Evolutionary conservation across 1,284 basidiomycete genomes (phyloP).

Genomic region (Thecaphora frezii): DNA sequence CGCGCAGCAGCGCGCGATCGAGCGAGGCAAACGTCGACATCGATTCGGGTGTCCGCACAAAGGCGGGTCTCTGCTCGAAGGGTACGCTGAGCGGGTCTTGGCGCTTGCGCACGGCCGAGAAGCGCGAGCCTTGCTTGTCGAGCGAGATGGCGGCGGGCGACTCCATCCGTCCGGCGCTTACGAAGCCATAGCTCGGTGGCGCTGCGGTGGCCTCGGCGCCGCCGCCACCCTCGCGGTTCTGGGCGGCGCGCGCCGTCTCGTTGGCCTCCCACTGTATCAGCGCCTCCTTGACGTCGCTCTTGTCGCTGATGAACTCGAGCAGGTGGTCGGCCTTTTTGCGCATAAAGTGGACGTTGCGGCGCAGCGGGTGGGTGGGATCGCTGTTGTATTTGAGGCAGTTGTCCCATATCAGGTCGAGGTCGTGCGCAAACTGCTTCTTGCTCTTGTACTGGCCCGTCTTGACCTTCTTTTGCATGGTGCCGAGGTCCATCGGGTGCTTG

Average conservation of each 20-base stretch:
- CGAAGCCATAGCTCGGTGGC: background rate
- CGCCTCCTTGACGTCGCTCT: slow-evolving; percentile 66
- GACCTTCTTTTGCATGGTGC: slow-evolving; percentile 87
- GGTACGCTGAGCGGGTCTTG: slow-evolving; percentile 17
- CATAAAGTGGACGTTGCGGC: slow-evolving; percentile 52
- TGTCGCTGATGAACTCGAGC: slow-evolving; percentile 83
- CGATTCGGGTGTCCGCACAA: slow-evolving; percentile 73
- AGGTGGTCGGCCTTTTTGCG: slow-evolving; percentile 63
- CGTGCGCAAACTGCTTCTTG: slow-evolving; percentile 88
- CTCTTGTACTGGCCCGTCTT: slow-evolving; percentile 85
- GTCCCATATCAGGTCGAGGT: slow-evolving; percentile 93
- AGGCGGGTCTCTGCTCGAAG: slow-evolving; percentile 65
- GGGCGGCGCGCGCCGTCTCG: slow-evolving; percentile 3
- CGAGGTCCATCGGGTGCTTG: slow-evolving; percentile 76
- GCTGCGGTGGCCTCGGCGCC: no score
- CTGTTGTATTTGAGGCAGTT: slow-evolving; percentile 93
- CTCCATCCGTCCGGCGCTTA: background rate
- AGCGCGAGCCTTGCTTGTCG: slow-evolving; percentile 2
- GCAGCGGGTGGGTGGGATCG: slow-evolving; percentile 64
- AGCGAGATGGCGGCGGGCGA: slow-evolving; percentile 1
- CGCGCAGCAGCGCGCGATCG: slow-evolving; percentile 8
- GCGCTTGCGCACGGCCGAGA: background rate
- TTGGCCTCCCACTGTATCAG: slow-evolving; percentile 45
- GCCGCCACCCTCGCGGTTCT: background rate
- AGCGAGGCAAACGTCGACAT: slow-evolving; percentile 64